Conservation (phyloP, 352 stramenopile species). For the Globisporangium orthogonon region DNA sequence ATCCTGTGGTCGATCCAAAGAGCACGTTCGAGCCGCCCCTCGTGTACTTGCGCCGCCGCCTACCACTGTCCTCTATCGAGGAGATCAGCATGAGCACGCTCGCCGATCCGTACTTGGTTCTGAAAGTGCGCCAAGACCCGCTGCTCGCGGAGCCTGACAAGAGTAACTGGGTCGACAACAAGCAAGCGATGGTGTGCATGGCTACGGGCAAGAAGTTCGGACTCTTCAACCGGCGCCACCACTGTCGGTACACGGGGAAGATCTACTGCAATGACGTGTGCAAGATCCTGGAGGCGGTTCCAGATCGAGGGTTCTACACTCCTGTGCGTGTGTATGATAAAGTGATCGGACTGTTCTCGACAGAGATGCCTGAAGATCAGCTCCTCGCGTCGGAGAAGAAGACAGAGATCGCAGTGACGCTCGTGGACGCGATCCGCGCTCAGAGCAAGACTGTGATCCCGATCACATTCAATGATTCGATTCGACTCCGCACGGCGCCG, state of each 20-base stretch:
- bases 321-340: constrained; percentile 76
- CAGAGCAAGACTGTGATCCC: constrained; percentile 42
- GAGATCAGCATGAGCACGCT: constrained; percentile 77
- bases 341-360: constrained; percentile 75
- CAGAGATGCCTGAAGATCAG: constrained; percentile 78
- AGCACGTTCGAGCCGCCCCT: constrained; percentile 45
- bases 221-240: constrained; percentile 82
- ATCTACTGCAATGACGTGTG: constrained; percentile 84
- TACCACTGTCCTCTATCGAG: constrained; percentile 56
- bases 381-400: constrained; percentile 81
- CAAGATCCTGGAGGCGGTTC: constrained; percentile 72
- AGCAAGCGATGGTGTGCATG: constrained; percentile 80
- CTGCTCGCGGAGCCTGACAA: constrained; percentile 61
- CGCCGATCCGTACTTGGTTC: constrained; percentile 74
- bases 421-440: constrained; percentile 68
- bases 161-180: constrained; percentile 83
- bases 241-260: constrained; percentile 83
- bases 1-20: constrained; percentile 48
- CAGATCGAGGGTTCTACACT: constrained; percentile 74
- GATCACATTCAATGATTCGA: constrained; percentile 66
- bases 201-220: constrained; percentile 84
- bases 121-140: constrained; percentile 52
- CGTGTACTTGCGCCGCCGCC: constrained; percentile 65
- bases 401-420: constrained; percentile 79
- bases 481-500: constrained; percentile 47